Percentiles rank a stretch among this genome's conserved stretches.
Evolutionary conservation across 805 yeast genomes (phyloP).

Genomic region (Ogataea polymorpha): DNA sequence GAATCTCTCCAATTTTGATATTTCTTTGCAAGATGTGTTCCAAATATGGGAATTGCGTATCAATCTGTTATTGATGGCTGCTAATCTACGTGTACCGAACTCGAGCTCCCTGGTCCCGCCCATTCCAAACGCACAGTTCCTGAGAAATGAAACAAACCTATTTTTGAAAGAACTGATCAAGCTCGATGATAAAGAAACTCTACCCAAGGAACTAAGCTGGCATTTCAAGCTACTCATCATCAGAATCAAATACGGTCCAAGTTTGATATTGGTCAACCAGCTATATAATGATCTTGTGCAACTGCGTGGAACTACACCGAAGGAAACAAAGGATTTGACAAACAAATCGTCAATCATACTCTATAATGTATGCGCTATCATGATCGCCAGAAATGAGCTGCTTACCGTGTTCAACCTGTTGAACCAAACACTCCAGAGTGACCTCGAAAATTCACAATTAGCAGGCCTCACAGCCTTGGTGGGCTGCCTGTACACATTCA

Average conservation of each 20-base stretch:
- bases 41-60: constrained; percentile 41
- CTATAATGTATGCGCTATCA: constrained; percentile 22
- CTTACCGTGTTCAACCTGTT: constrained; percentile 26
- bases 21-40: constrained; percentile 35
- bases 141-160: constrained; percentile 28
- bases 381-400: constrained; percentile 29
- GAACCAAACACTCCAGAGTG: constrained; percentile 9
- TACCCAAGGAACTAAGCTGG: constrained; percentile 22
- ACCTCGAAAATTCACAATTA: constrained; percentile 10
- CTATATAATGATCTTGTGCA: constrained; percentile 40
- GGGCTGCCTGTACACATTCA: constrained; percentile 19
- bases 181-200: constrained; percentile 14
- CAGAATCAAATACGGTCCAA: constrained; percentile 42
- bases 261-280: constrained; percentile 40
- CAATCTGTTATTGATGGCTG: constrained; percentile 21
- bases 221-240: constrained; percentile 33
- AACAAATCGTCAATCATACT: constrained; percentile 12
- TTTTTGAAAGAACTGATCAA: constrained; percentile 27
- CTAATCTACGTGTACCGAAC: constrained; percentile 10
- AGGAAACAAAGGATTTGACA: constrained; percentile 60
- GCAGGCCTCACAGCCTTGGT: constrained; percentile 13
- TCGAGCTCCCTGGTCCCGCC: constrained; percentile 18
- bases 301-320: constrained; percentile 25
- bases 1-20: constrained; percentile 13
- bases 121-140: constrained; percentile 28